Evolutionary conservation across 768 basidiomycete genomes (phyloP), one percentile per base, ranked within the genome.

Genomic region (Amanita jacksonii): DNA sequence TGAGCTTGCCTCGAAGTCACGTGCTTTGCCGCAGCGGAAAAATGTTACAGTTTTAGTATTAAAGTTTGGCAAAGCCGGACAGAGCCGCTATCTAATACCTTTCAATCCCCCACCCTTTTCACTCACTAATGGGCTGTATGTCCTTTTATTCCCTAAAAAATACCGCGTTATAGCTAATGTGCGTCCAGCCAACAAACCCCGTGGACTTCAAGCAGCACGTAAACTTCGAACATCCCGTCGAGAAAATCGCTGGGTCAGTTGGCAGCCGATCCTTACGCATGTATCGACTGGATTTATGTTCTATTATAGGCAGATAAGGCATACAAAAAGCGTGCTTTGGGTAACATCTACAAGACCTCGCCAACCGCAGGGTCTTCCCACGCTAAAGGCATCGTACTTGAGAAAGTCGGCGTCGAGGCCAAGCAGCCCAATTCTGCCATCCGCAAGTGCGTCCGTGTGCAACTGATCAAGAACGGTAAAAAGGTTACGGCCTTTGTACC

Each of bases 351-450:
- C 85, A 96, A 94, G 76, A 98, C 96, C 60, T 98, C 94, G 24
- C 96, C 96, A 37, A 98, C 96, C 50, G 96, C 92, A 71, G 96
- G 96, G 54, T 93, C 92, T 46, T 98, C 96, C 54, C 96, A 99
- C 68, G 96, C 96, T 55, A 99, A 99, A 76, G 96, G 96, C 54
- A 99, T 99, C 62, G 96, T 99, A 48, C 83, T 99, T 49, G 96
- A 99, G 73, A 99, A 99, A 76, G 92, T 99, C 60, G 96, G 96
- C 63, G 94, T 99, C 52, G 96, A 99, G 74, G 94, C 96, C 63
- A 99, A 99, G 72, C 96, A 99, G 69, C 96, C 96, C 71, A 99
- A 99, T 79, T 99, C 96, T 63, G 96, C 96, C 65, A 98, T 99
- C 69, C 92, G 96, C 68, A 99, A 99, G 68, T 99, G 96, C 74